Evolutionary conservation across 75 land plant species (phyloP), one percentile per base, ranked within the genome.

Genomic region (Pinus taeda): DNA sequence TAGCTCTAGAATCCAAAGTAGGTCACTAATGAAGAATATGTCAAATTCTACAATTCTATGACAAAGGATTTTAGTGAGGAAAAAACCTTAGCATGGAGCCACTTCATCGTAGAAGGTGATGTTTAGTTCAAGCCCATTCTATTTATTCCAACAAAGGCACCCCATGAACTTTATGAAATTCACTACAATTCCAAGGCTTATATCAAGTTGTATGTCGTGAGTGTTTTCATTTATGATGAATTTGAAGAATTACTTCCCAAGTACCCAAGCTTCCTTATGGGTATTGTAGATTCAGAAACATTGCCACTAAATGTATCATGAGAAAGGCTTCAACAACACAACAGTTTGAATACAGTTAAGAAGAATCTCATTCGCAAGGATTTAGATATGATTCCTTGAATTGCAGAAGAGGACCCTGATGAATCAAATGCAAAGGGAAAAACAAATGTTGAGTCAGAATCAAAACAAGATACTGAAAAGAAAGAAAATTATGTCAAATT

Each of bases 171-270:
- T 17, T 97, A 95, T 66, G 98, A 97, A 73, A 92, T 92, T 70
- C 92, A 94, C 77, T 97, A 97, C 77, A 71, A 82, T 79, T 85
- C 87, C 60, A 89, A 91, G 61, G 78, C 93, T 26, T 88, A 88
- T 67, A 78, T 97, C 78, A 97, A 95, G 85, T 82, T 97, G 37
- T 97, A 88, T 83, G 98, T 97, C 20, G 85, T 98, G 65, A 71
- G 98, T 4, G 92, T 97, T 24, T 97, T 97, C 86, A 94, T 97
- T 55, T 92, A 98, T 7, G 98, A 97, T 66, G 95, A 94, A 78
- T 92, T 97, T 78, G 92, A 94, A 82, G 99, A 97, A 59, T 90
- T 97, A 74, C 89, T 97, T 59, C 99, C 99, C 4, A 97, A 94
- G 78, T 97, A 97, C 71, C 85, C 94, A 36, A 88, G 75, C 82